These are phyloP conservation scores for Yamadazyma pseudoaaseri DNA, from an alignment of 1,139 yeast species.

Conservation along the genomic window DNA sequence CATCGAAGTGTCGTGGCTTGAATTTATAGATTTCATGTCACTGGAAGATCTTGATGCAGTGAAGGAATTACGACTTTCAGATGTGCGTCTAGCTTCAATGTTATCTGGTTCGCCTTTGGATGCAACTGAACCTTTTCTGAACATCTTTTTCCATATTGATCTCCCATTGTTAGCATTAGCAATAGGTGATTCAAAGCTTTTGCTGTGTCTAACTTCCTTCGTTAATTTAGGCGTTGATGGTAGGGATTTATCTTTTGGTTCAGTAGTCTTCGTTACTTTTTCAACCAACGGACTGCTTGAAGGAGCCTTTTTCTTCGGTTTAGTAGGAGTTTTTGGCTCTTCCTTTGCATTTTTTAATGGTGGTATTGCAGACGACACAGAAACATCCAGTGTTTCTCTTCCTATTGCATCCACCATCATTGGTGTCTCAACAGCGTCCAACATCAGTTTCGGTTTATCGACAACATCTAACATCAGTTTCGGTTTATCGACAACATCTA, in stretches of 20 bases:
- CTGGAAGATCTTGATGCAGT: slow-evolving; percentile 1
- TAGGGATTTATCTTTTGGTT: slow-evolving; percentile 9
- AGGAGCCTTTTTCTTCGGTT: slow-evolving; percentile 11
- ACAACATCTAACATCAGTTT: slow-evolving; percentile 10
- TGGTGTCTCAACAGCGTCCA: slow-evolving; percentile 9
- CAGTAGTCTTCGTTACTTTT: neutral
- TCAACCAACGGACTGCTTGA: slow-evolving; percentile 13
- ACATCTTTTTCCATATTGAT: slow-evolving; percentile 14
- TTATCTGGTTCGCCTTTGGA: neutral
- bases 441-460: slow-evolving; percentile 11
- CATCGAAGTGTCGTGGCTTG: slow-evolving; percentile 1
- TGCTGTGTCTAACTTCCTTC: slow-evolving; percentile 5
- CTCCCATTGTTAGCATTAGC: slow-evolving; percentile 4
- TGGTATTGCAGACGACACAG: too few species aligned
- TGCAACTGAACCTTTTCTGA: slow-evolving; percentile 7
- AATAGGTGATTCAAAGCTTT: slow-evolving; percentile 7
- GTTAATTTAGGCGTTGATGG: slow-evolving; percentile 12
- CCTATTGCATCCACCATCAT: slow-evolving; percentile 13
- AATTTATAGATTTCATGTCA: slow-evolving; percentile 1
- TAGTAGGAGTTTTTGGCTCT: slow-evolving; percentile 6
- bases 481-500: slow-evolving; percentile 16
- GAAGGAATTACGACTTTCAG: neutral
- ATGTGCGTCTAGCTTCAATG: neutral
- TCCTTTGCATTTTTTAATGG: slow-evolving; percentile 2
- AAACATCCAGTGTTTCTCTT: too few species aligned